Base-by-base conservation (phyloP, 164 flowering plant genomes). In the Taxillus chinensis region DNA sequence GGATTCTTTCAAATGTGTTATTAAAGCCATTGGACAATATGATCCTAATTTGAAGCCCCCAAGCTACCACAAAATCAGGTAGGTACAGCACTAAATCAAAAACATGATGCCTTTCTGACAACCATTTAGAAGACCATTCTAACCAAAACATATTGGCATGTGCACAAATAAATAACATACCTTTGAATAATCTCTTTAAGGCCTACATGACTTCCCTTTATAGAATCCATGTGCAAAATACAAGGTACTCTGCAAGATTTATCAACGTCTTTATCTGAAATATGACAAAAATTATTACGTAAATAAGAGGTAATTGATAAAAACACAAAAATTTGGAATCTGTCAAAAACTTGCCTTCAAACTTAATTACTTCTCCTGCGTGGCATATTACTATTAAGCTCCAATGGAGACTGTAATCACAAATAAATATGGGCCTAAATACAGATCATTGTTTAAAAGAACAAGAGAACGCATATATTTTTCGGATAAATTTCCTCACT, bases 181-280 rank as follows among this genome's bases (percentile, higher is more conserved):
- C 97, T 85, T 74, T 87, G 99, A 43, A 95, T 62, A 72, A 86
- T 87, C 71, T 81, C 77, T 70, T 87, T 95, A 27, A 95, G 81
- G 57, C 89, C 89, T 52, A 69, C 62, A 77, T 95, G 99, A 64
- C 78, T 87, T 81, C 99, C 99, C 70, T 75, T 84, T 39, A 91
- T 80, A 61, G 99, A 95, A 74, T 95, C 97, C 97, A 95, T 84
- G 68, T 95, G 99, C 79, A 95, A 67, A 66, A 95, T 81, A 66
- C 99, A 95, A 17, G 99, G 99, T 40, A 91, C 83, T 75, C 68
- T 89, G 38, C 11, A 53, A 4, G 80, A 74, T 48, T 72, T 67
- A 9, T 64, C 60, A 48, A 66, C 27, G 39, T 79, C 79, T 63
- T 71, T 83, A 73, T 82, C 99, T 91, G 82, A 68, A 70, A 68